Evolutionary conservation across 495 filamentous ascomycete genomes (phyloP).

Genomic region (Penicillium bovifimosum): DNA sequence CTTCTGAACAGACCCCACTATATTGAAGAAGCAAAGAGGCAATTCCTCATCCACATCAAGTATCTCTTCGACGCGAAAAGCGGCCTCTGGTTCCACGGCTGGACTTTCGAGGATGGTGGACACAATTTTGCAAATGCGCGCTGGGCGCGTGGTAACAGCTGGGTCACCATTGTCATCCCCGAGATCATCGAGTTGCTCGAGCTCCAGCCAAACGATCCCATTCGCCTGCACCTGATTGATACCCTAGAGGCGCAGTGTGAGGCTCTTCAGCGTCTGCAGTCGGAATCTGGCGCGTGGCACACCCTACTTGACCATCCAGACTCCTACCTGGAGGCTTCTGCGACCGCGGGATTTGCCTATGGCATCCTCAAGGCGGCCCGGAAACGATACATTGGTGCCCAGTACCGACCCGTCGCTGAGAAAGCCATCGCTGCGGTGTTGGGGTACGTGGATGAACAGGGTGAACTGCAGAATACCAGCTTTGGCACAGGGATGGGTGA

Average conservation of each 20-base stretch:
- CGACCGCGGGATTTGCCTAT: conserved; percentile 70
- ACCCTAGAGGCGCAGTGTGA: conserved; percentile 58
- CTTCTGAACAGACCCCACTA: conserved; percentile 59
- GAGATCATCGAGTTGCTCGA: conserved; percentile 66
- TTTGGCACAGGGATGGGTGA: conserved; percentile 71
- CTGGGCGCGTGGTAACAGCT: conserved; percentile 64
- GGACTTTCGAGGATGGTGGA: conserved; percentile 60
- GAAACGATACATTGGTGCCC: conserved; percentile 56
- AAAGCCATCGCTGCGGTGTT: conserved; percentile 57
- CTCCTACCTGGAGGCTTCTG: conserved; percentile 65
- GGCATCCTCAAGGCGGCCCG: conserved; percentile 66
- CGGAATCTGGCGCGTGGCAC: conserved; percentile 55
- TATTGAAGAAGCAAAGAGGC: conserved; percentile 65
- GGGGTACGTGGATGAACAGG: conserved; percentile 51
- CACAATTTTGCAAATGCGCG: conserved; percentile 66
- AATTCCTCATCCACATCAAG: conserved; percentile 66
- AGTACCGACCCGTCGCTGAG: conserved; percentile 47
- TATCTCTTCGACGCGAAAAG: conserved; percentile 64
- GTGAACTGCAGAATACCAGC: conserved; percentile 62
- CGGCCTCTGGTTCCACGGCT: conserved; percentile 69
- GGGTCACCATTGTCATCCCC: conserved; percentile 70
- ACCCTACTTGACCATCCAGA: conserved; percentile 60
- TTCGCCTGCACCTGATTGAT: conserved; percentile 54
- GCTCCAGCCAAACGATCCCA: conserved; percentile 48
- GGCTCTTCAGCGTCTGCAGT: conserved; percentile 53